Base-by-base conservation (phyloP, 352 stramenopile genomes). In the Thalassiosira hispida region DNA sequence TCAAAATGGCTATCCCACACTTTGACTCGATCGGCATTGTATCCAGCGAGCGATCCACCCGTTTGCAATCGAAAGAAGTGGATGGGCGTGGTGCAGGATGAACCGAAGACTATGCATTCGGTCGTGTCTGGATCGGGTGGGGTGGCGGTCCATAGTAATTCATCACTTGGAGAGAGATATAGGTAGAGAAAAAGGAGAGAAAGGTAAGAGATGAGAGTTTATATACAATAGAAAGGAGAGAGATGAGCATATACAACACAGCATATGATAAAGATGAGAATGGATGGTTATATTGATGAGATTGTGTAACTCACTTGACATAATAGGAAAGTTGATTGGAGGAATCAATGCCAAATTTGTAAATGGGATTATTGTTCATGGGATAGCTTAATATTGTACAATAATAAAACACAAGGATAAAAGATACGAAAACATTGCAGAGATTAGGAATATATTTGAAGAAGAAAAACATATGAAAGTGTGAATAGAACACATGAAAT, bases 1-100 rank as follows among this genome's bases (percentile, higher is more conserved):
- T 84, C 33, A 14, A 55, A 53, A 53, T 78, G 69, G 23, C 44
- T 53, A 60, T 84, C 77, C 59, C 71, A 84, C 47, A 77, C 66
- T 25, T 80, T 79, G 1, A 0, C 33, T 12, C 44, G 53, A 20
- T 23, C 29, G 0, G 12, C 29, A 57, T 65, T 52, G 23, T 62
- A 73, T 8, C 62, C 72, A 0, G 25, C 53, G 0, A 72, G 14
- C 2, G 29, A 68, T 14, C 47, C 31, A 55, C 62, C 62, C 0
- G 22, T 57, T 49, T 67, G 65, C 16, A 82, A 27, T 14, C 73
- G 56, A 33, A 72, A 62, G 25, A 72, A 61, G 1, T 12, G 1
- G 29, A 76, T 27, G 40, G 47, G 5, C 0, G 33, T 5, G 1
- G 27, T 33, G 46, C 40, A 35, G 51, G 44, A 70, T 20, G 9